Percentiles rank a stretch among this genome's conserved stretches.
phyloP scores from a whole-genome alignment of 2,329 filamentous ascomycete genomes.

The Beauveria medogensis region DNA sequence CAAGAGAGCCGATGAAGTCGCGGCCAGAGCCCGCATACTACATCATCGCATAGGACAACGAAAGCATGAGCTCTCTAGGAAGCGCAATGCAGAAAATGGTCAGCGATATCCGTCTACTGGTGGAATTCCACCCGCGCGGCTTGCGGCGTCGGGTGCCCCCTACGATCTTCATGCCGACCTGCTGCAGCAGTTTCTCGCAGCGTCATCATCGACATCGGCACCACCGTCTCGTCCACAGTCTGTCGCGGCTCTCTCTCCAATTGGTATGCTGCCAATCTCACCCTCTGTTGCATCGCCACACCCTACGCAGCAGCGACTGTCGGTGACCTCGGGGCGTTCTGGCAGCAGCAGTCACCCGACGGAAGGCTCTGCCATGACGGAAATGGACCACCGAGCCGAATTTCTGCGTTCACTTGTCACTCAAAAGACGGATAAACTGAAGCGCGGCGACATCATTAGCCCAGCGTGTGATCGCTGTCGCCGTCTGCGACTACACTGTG shows the following conservation, averaged over 20 bases:
- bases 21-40: slow-evolving; percentile 57
- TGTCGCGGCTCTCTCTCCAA: slow-evolving; percentile 18
- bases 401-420: slow-evolving; percentile 52
- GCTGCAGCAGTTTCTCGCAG: slow-evolving; percentile 41
- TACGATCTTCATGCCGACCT: slow-evolving; percentile 48
- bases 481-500: slow-evolving; percentile 68
- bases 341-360: slow-evolving; percentile 13
- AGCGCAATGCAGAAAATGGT: slow-evolving; percentile 21
- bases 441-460: slow-evolving; percentile 65
- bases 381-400: slow-evolving; percentile 23
- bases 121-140: slow-evolving; percentile 14
- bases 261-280: slow-evolving; percentile 19
- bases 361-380: slow-evolving; percentile 19
- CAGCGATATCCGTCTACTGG: slow-evolving; percentile 27
- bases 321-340: slow-evolving; percentile 12
- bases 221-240: slow-evolving; percentile 22
- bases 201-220: slow-evolving; percentile 12
- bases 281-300: slow-evolving; percentile 20
- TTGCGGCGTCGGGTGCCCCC: slow-evolving; percentile 21
- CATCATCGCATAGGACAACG: slow-evolving; percentile 58
- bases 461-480: slow-evolving; percentile 81
- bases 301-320: slow-evolving; percentile 12
- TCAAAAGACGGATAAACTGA: slow-evolving; percentile 65
- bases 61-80: slow-evolving; percentile 23
- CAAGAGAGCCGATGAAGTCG: slow-evolving; percentile 69